Base-by-base conservation (phyloP, 176 grass and related monocot species). In the Zea luxurians region DNA sequence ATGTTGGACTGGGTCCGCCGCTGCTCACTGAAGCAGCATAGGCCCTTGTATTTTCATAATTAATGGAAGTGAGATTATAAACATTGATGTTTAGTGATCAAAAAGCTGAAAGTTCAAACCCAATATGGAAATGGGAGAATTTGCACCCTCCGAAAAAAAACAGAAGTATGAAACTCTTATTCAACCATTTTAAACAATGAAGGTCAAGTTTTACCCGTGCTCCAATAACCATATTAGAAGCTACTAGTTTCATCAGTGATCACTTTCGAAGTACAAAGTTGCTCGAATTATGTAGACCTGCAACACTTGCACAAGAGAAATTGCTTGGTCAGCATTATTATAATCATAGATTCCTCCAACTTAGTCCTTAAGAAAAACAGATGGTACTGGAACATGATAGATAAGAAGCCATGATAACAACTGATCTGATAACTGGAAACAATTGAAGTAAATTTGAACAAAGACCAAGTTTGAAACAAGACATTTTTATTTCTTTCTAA, bases 271-370 rank as follows among this genome's bases (percentile, higher is more conserved):
- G 64, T 90, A 97, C 46, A 83, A 78, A 34, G 77, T 90, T 46
- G 79, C 86, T 40, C 91, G 83, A 17, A 91, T 82, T 80, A 97
- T 93, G 64, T 91, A 91, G 38, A 93, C 83, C 89, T 97, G 82
- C 37, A 86, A 10, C 59, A 83, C 78, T 83, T 43, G 47, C 48
- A 62, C 60, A 61, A 16, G 0, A 67, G 41, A 78, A 36, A 8
- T 12, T 43, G 7, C 49, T 67, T 37, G 4, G 61, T 87, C n/a
- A 87, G 61, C 13, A 49, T 43, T n/a, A 59, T 9, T 5, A 6
- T 37, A 44, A 50, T 50, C 36, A 74, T 37, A 44, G 2, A 54
- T 62, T 63, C 66, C 1, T 37, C 36, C 41, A 16, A 41, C 48
- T 35, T 27, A 76, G 8, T 15, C 5, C 16, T 70, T 16, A 9